Base-by-base conservation (phyloP, 2,329 filamentous ascomycete genomes). In the Myriosclerotinia curreyana region DNA sequence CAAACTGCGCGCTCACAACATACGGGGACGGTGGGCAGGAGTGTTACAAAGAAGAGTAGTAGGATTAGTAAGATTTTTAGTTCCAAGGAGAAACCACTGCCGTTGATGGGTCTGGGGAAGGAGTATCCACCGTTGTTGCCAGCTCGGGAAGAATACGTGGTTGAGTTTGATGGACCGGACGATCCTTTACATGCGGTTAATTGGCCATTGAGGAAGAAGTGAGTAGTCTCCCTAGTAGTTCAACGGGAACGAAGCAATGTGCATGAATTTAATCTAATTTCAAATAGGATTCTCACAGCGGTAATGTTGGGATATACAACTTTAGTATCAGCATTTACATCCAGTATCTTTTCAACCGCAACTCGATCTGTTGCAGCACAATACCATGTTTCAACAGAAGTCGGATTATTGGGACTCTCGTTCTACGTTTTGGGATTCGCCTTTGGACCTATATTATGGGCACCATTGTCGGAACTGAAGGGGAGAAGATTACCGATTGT, bases 161-260 rank as follows among this genome's bases (percentile, higher is more conserved):
- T 93, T 51, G 90, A 92, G 75, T 96, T 96, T 73, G 88, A 93
- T 70, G 92, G 92, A 0, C 88, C 86, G 1, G 82, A 92, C 68
- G 92, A 96, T 72, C 92, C 92, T 2, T 73, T 93, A 66, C 92
- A 96, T 76, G 89, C 91, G 1, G 90, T 94, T 77, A 96, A 96
- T 75, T 96, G 92, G 92, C 82, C 89, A 0, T 73, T 90, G 62
- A 84, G 79, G 73, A 93, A 90, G 79, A 96, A 96, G 86, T 85
- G 76, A 72, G 82, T 80, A 52, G 9, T 20, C 56, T 20, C 14
- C 54, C 20, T n/a, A 22, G 34, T 14, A 34, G 20, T 1, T 14
- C 31, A 28, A 81, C 64, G 78, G 38, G 44, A 52, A 31, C 28
- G 4, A 31, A 31, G 28, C 6, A 6, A 31, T 31, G 28, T 5